A percentile compares a stretch with the other conserved stretches of the same genome.
phyloP scores from a whole-genome alignment of 805 yeast species.

The Teunomyces lycoperdinae region DNA sequence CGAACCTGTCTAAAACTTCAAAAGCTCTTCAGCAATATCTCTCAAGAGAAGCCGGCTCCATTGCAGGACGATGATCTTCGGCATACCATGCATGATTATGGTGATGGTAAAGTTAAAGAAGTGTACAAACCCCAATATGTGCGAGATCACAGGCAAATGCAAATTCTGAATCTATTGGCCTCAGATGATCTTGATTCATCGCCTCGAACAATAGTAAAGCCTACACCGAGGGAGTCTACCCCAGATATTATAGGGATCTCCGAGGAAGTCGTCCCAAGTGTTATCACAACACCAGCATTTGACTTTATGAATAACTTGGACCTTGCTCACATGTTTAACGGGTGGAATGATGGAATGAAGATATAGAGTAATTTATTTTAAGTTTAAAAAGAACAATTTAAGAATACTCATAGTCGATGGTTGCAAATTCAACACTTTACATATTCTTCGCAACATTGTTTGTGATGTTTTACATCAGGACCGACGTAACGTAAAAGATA shows the following conservation, averaged over 20 bases:
- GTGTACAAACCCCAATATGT: constrained; percentile 11
- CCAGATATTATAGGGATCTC: neutral
- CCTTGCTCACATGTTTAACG: constrained; percentile 16
- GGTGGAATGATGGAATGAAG: constrained; percentile 14
- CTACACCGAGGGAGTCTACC: neutral
- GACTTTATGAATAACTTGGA: constrained; percentile 18
- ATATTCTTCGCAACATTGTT: neutral
- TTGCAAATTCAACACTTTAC: neutral
- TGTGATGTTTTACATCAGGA: too few species aligned
- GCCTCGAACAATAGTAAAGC: neutral
- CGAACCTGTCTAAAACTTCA: constrained; percentile 22
- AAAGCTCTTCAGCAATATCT: constrained; percentile 16
- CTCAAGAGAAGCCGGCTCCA: constrained; percentile 7
- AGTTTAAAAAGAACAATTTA: neutral
- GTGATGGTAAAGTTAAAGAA: constrained; percentile 26
- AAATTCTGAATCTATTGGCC: constrained; percentile 12
- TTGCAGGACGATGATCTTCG: constrained; percentile 19
- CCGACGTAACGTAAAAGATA: too few species aligned
- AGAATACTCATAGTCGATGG: neutral
- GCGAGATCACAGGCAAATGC: constrained; percentile 11
- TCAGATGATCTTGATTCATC: constrained; percentile 4
- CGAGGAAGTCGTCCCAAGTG: neutral
- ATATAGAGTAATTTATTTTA: neutral
- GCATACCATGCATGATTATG: constrained; percentile 30
- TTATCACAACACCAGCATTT: constrained; percentile 12